Conservation (phyloP, 352 stramenopile species). For the Phytopythium sindhum region DNA sequence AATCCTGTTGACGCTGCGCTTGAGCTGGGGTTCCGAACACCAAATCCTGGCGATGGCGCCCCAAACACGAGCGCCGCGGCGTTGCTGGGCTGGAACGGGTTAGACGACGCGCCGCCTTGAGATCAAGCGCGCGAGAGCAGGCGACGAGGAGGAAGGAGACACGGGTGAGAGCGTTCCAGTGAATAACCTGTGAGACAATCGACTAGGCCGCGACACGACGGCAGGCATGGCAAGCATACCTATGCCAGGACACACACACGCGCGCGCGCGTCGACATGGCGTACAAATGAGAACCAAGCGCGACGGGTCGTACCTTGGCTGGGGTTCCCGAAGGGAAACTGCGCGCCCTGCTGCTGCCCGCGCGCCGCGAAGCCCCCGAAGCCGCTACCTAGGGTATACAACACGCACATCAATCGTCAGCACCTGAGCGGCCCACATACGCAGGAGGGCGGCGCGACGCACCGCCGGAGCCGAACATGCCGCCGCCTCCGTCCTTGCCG, state of each 20-base stretch:
- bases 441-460: slow-evolving; percentile 9
- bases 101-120: slow-evolving; percentile 6
- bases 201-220: not conserved
- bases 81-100: slow-evolving; percentile 26
- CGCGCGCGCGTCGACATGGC: not conserved
- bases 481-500: not conserved
- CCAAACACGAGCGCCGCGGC: slow-evolving; percentile 1
- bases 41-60: slow-evolving; percentile 13
- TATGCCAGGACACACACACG: not conserved
- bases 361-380: slow-evolving; percentile 1
- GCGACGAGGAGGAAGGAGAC: not conserved
- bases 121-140: not conserved
- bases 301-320: slow-evolving; percentile 34
- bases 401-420: not conserved
- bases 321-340: slow-evolving; percentile 25
- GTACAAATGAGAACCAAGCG: not conserved
- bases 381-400: not conserved
- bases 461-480: slow-evolving; percentile 39
- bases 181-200: not conserved
- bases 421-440: too few species aligned
- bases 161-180: not conserved
- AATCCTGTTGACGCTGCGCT: not conserved
- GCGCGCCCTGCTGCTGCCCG: slow-evolving; percentile 16
- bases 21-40: slow-evolving; percentile 9
- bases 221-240: not conserved